phyloP scores from a whole-genome alignment of 2,329 filamentous ascomycete species.

The Didymella arachidicola region DNA sequence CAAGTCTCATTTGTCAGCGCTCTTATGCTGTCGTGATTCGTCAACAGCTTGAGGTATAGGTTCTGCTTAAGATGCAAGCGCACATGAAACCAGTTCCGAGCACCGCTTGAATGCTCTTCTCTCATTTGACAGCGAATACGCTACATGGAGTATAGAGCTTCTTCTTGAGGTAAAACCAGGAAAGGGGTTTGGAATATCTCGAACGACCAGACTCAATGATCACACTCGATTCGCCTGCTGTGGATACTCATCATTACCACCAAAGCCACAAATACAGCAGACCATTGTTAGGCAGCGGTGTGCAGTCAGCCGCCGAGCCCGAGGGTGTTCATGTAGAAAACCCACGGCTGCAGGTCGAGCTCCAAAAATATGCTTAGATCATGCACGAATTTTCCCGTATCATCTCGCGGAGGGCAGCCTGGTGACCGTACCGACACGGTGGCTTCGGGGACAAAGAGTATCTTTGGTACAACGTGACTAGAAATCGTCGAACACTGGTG shows the following conservation, averaged over 20 bases:
- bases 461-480: not conserved
- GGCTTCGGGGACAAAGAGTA: not conserved
- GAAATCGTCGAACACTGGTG: not conserved
- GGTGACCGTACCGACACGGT: not conserved
- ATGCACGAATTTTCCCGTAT: not conserved
- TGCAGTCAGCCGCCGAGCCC: not conserved
- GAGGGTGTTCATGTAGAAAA: not conserved
- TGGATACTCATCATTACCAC: not conserved
- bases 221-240: not conserved
- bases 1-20: constrained; percentile 21
- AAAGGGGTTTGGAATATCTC: not conserved
- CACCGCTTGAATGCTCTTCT: not conserved
- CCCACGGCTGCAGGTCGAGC: not conserved
- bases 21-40: constrained; percentile 11
- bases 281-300: not conserved
- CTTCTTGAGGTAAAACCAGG: not conserved
- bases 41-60: not conserved
- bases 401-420: not conserved
- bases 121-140: not conserved
- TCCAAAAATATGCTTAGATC: not conserved
- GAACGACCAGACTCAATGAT: not conserved
- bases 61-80: not conserved
- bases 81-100: not conserved
- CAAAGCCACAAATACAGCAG: not conserved
- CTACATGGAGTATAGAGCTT: not conserved